Evolutionary conservation across 2,329 filamentous ascomycete species (phyloP).

Genomic region (Xylariaceae sp.): DNA sequence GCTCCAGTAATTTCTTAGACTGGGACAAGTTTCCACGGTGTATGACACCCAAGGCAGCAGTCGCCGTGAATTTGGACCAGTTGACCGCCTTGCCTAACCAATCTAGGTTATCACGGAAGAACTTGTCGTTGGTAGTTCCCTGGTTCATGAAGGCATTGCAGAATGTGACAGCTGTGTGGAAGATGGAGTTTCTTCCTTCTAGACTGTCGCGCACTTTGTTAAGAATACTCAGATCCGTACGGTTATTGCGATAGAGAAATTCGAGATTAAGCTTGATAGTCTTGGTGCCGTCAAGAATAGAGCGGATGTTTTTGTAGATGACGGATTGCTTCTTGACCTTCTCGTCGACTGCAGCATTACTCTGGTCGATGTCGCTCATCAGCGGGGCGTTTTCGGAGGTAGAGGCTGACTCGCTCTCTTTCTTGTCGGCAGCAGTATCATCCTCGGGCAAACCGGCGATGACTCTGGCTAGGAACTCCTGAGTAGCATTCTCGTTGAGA

Average conservation of each 20-base stretch:
- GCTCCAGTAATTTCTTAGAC: slow-evolving; percentile 86
- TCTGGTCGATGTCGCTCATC: slow-evolving; percentile 43
- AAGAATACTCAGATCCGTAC: slow-evolving; percentile 82
- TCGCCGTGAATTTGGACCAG: slow-evolving; percentile 99
- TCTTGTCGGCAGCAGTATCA: slow-evolving; percentile 38
- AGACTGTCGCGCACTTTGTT: slow-evolving; percentile 96
- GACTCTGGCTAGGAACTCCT: slow-evolving; percentile 91
- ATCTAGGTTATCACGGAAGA: slow-evolving; percentile 96
- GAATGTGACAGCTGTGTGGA: slow-evolving; percentile 95
- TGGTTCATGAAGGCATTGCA: slow-evolving; percentile 99
- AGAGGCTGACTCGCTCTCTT: slow-evolving; percentile 46
- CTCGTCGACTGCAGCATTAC: slow-evolving; percentile 47
- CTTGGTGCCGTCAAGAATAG: slow-evolving; percentile 79
- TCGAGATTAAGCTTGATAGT: slow-evolving; percentile 93
- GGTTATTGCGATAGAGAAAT: slow-evolving; percentile 94
- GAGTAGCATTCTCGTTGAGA: slow-evolving; percentile 95
- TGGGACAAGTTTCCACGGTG: slow-evolving; percentile 93
- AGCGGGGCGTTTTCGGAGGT: slow-evolving; percentile 45
- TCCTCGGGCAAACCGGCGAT: slow-evolving; percentile 68
- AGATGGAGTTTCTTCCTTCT: slow-evolving; percentile 94
- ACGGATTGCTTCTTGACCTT: slow-evolving; percentile 49
- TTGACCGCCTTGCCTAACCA: slow-evolving; percentile 98
- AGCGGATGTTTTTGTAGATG: slow-evolving; percentile 58
- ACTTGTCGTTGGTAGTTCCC: slow-evolving; percentile 95
- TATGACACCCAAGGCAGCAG: slow-evolving; percentile 91